Conservation (phyloP, 2,329 filamentous ascomycete genomes). For the Ophiostoma piceae region DNA sequence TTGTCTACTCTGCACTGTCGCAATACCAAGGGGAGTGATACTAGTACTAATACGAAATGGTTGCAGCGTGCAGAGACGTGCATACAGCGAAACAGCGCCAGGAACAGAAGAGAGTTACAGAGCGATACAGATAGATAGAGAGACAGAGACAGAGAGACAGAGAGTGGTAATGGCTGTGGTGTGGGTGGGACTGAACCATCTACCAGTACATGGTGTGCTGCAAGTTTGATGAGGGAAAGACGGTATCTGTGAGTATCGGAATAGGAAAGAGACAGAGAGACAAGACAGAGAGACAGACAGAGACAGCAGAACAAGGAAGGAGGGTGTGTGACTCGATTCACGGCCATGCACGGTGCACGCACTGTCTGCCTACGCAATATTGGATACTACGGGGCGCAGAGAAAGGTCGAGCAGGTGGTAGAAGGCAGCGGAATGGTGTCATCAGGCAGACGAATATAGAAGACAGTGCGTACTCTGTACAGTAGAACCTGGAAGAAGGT, state of each 20-base stretch:
- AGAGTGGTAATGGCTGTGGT: conserved; percentile 13
- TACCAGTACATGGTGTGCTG: background rate
- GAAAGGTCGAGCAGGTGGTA: conserved; percentile 20
- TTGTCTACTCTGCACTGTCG: background rate
- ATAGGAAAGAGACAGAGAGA: conserved; percentile 5
- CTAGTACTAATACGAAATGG: conserved; percentile 8
- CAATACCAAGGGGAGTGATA: background rate
- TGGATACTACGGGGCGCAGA: background rate
- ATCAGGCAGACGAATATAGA: background rate
- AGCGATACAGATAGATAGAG: background rate
- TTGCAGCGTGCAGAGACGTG: conserved; percentile 18
- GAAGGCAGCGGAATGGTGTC: conserved; percentile 21
- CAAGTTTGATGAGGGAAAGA: conserved; percentile 12
- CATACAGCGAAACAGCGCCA: conserved; percentile 26
- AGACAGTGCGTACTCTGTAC: conserved; percentile 17
- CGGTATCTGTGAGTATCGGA: conserved; percentile 1
- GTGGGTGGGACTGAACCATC: conserved; percentile 18
- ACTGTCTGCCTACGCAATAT: background rate
- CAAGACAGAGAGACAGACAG: background rate
- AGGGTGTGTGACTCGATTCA: conserved; percentile 16
- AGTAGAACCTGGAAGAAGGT: conserved; percentile 8
- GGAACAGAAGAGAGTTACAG: conserved; percentile 26
- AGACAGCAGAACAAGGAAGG: conserved; percentile 4
- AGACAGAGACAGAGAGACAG: background rate
- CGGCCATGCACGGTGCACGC: background rate